A percentile compares a stretch with the other conserved stretches of the same genome.
Evolutionary conservation across 352 stramenopile species (phyloP).

Genomic region (Phytophthora nicotianae): DNA sequence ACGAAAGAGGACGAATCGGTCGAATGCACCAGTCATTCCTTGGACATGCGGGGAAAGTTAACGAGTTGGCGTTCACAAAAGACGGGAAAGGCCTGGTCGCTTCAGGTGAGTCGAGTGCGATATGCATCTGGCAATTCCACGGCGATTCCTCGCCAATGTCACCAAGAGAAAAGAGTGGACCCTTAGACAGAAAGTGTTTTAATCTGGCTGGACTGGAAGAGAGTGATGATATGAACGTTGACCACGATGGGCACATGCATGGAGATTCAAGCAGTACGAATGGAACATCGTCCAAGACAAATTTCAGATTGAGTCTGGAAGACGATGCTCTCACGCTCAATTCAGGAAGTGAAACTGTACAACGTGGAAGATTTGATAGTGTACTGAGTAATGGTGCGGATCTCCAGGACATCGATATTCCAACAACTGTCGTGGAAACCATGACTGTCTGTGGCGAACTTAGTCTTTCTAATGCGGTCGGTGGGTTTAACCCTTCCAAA

Average conservation of each 20-base stretch:
- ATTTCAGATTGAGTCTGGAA: slow-evolving; percentile 41
- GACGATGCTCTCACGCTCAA: slow-evolving; percentile 40
- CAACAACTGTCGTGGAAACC: slow-evolving; percentile 1
- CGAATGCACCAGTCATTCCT: slow-evolving; percentile 70
- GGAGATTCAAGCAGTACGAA: slow-evolving; percentile 20
- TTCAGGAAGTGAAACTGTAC: neutral
- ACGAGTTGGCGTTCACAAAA: slow-evolving; percentile 44
- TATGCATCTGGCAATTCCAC: slow-evolving; percentile 70
- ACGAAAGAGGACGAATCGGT: slow-evolving; percentile 46
- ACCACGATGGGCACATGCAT: neutral
- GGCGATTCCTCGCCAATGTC: slow-evolving; percentile 38
- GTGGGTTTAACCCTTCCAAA: slow-evolving; percentile 19
- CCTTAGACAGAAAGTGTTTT: neutral
- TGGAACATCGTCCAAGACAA: slow-evolving; percentile 36
- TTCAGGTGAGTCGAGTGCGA: slow-evolving; percentile 45
- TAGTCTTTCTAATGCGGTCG: slow-evolving; percentile 13
- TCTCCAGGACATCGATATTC: neutral
- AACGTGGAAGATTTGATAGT: slow-evolving; percentile 12
- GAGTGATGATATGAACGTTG: neutral
- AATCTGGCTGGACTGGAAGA: neutral
- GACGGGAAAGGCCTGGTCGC: slow-evolving; percentile 49
- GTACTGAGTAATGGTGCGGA: slow-evolving; percentile 12
- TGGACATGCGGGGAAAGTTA: slow-evolving; percentile 45
- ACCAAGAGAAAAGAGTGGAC: slow-evolving; percentile 11
- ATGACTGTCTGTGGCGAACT: slow-evolving; percentile 6